Evolutionary conservation across 179 eudicot species (phyloP).

Genomic region (Amaranthus tricolor): DNA sequence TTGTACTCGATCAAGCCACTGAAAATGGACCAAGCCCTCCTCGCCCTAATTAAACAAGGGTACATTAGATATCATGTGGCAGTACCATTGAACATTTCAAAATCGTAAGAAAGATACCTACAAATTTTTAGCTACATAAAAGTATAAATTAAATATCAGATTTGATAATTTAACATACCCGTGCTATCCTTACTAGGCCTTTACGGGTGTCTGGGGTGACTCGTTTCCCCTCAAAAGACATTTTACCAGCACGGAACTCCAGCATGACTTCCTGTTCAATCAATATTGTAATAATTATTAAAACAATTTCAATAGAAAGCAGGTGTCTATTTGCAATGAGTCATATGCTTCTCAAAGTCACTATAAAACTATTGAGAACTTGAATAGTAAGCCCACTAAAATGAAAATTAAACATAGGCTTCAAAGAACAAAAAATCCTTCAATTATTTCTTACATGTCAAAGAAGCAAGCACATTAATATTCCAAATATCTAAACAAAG

Average conservation of each 20-base stretch:
- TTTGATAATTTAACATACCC: slow-evolving; percentile 48
- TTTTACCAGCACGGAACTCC: slow-evolving; percentile 98
- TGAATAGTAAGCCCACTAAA: slow-evolving; percentile 1
- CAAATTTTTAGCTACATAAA: background rate
- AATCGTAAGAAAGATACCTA: background rate
- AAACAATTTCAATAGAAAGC: background rate
- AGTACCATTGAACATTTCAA: background rate
- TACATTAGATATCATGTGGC: background rate
- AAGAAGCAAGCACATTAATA: background rate
- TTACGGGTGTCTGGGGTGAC: slow-evolving; percentile 88
- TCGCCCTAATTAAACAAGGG: slow-evolving; percentile 55
- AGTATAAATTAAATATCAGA: background rate
- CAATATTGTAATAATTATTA: background rate
- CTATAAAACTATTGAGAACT: background rate
- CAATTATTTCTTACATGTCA: background rate
- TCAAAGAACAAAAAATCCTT: background rate
- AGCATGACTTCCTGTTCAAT: slow-evolving; percentile 56
- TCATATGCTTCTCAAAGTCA: slow-evolving; percentile 4
- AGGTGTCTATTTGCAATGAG: slow-evolving; percentile 1
- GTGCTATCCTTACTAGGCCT: slow-evolving; percentile 80
- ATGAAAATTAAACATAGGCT: background rate
- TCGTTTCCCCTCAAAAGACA: slow-evolving; percentile 75
- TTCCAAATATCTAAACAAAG: background rate
- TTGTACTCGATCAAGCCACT: slow-evolving; percentile 81
- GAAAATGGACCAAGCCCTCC: slow-evolving; percentile 85